A percentile compares a stretch with the other conserved stretches of the same genome.
Evolutionary conservation across 2,329 filamentous ascomycete species (phyloP).

Genomic region (Fusarium albosuccineum): DNA sequence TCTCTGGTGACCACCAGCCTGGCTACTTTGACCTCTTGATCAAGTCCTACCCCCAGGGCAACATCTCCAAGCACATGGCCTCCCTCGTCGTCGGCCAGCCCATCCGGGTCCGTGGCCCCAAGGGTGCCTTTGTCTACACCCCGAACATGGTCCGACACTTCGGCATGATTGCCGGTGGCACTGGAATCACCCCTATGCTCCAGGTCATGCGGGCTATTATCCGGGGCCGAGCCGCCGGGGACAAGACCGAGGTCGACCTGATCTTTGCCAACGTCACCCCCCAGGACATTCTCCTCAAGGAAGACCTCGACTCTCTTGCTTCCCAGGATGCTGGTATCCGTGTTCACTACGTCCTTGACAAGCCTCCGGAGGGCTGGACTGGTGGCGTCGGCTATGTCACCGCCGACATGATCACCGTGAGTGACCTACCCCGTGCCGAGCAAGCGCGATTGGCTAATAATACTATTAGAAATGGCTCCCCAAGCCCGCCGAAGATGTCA

Average conservation of each 20-base stretch:
- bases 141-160: constrained; percentile 97
- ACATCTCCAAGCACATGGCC: constrained; percentile 95
- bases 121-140: constrained; percentile 97
- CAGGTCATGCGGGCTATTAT: constrained; percentile 94
- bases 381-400: constrained; percentile 97
- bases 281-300: constrained; percentile 92
- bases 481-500: constrained; percentile 86
- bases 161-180: constrained; percentile 98
- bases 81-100: constrained; percentile 84
- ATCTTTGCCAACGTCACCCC: constrained; percentile 97
- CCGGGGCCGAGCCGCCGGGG: constrained; percentile 81
- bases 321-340: constrained; percentile 84
- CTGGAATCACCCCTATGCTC: constrained; percentile 98
- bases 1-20: constrained; percentile 88
- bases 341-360: constrained; percentile 96
- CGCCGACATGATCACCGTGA: constrained; percentile 90
- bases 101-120: constrained; percentile 93
- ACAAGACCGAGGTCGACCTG: constrained; percentile 90
- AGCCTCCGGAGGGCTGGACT: constrained; percentile 90
- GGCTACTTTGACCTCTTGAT: constrained; percentile 97
- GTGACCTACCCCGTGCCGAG: constrained; percentile 44
- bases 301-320: constrained; percentile 86
- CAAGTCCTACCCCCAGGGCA: constrained; percentile 97
- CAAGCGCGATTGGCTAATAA: constrained; percentile 38
- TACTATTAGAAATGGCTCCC: constrained; percentile 78